phyloP scores from a whole-genome alignment of 192 early-diverging fungal species.

The Linnemannia schmuckeri region DNA sequence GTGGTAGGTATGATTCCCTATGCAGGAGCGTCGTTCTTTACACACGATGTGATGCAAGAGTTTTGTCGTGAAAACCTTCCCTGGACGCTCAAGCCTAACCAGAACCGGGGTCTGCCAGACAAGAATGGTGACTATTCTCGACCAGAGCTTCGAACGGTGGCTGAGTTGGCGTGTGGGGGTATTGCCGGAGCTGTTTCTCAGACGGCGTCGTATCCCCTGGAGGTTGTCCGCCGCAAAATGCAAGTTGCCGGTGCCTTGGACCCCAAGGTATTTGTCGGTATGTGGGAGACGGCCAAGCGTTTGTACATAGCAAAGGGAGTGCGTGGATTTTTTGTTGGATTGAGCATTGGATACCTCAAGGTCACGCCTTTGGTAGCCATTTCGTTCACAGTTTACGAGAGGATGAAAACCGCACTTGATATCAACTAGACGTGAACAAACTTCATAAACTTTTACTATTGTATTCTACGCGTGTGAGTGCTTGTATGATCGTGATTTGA shows the following conservation, averaged over 20 bases:
- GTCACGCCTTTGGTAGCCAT: conserved; percentile 94
- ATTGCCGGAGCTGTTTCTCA: conserved; percentile 88
- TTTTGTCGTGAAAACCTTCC: conserved; percentile 65
- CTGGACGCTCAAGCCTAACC: conserved; percentile 39
- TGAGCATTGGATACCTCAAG: conserved; percentile 97
- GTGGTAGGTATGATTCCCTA: conserved; percentile 96
- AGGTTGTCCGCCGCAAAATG: conserved; percentile 90
- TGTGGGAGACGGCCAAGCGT: conserved; percentile 67
- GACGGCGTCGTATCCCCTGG: conserved; percentile 92
- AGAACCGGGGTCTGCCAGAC: conserved; percentile 25
- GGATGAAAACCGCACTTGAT: conserved; percentile 75
- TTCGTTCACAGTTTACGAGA: conserved; percentile 89
- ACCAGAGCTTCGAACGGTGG: conserved; percentile 78
- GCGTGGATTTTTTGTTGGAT: conserved; percentile 95
- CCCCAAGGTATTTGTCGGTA: conserved; percentile 64
- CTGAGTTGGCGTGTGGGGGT: conserved; percentile 85
- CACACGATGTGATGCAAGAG: conserved; percentile 82
- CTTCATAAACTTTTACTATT: no score
- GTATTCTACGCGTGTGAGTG: no score
- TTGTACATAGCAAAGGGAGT: conserved; percentile 79
- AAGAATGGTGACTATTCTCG: conserved; percentile 59
- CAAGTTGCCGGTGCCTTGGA: conserved; percentile 80
- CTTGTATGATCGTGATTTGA: no score
- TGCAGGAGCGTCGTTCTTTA: conserved; percentile 94
- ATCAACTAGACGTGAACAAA: conserved; percentile 52